Conservation (phyloP, 1,284 basidiomycete species). For the Tetrapyrgos nigripes region DNA sequence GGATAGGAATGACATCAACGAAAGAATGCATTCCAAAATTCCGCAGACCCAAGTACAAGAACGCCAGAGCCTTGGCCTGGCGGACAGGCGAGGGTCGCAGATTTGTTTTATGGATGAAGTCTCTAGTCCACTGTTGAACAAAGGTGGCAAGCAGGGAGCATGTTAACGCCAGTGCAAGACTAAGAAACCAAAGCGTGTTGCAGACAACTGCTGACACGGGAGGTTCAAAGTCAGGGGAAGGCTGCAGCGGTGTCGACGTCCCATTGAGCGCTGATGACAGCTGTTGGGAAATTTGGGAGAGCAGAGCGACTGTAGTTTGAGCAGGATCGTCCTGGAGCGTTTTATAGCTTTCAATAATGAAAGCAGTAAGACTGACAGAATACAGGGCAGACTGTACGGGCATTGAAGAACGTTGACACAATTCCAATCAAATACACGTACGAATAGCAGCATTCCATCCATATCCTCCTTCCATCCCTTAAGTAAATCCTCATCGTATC, state of each 20-base stretch:
- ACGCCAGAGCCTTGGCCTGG: background rate
- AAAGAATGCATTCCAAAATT: conserved; percentile 22
- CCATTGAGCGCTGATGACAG: background rate
- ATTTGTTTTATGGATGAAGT: conserved; percentile 9
- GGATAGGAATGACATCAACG: conserved; percentile 30
- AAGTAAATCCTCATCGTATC: too few relatives aligned
- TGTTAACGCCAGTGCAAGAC: conserved; percentile 24
- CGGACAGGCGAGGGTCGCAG: background rate
- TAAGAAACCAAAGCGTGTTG: conserved; percentile 32
- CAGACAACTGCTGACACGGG: conserved; percentile 14
- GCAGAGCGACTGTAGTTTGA: conserved; percentile 12
- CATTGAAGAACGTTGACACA: too few relatives aligned
- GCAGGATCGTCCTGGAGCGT: conserved; percentile 19
- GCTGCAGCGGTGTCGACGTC: background rate
- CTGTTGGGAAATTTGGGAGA: conserved; percentile 19
- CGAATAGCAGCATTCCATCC: too few relatives aligned
- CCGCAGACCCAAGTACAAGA: background rate
- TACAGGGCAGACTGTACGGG: conserved; percentile 31
- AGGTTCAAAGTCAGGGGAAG: background rate
- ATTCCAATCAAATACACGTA: too few relatives aligned
- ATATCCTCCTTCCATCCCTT: too few relatives aligned
- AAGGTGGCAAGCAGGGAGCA: conserved; percentile 26
- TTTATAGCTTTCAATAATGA: conserved; percentile 26
- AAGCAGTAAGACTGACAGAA: conserved; percentile 25
- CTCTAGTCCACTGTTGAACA: conserved; percentile 29